Percentiles rank a stretch among this genome's conserved stretches.
Evolutionary conservation across 1,139 yeast species (phyloP).

Genomic region (Magnusiomyces tetraspermus): DNA sequence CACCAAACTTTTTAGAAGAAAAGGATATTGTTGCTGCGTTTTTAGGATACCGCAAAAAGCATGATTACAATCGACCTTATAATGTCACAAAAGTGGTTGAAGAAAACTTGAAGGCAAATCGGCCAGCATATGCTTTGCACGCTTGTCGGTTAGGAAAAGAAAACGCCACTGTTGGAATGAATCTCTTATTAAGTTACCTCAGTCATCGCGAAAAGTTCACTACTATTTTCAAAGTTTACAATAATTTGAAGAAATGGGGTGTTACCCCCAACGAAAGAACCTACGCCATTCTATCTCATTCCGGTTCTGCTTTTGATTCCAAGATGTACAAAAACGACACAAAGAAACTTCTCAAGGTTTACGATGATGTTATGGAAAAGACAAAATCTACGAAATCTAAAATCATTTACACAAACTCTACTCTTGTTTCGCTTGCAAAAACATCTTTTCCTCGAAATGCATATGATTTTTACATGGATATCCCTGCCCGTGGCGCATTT

Average conservation of each 20-base stretch:
- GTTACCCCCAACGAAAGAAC: constrained; percentile 12
- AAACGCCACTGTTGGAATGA: constrained; percentile 14
- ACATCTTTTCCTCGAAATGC: constrained; percentile 8
- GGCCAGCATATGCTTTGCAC: constrained; percentile 12
- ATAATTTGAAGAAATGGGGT: constrained; percentile 14
- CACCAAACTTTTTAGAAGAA: constrained; percentile 9
- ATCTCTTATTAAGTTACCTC: constrained; percentile 8
- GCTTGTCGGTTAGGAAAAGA: constrained; percentile 13
- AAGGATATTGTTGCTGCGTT: constrained; percentile 9
- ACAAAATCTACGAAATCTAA: constrained; percentile 6
- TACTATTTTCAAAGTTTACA: constrained; percentile 5
- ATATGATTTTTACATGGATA: constrained; percentile 11
- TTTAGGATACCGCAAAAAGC: constrained; percentile 7
- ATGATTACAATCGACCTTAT: constrained; percentile 10
- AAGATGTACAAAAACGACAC: constrained; percentile 4
- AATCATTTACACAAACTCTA: constrained; percentile 10
- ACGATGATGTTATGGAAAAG: constrained; percentile 8
- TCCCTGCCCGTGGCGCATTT: constrained; percentile 11
- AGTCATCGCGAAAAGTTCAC: constrained; percentile 3
- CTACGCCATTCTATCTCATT: constrained; percentile 7
- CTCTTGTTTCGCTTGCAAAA: constrained; percentile 9
- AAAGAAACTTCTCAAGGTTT: constrained; percentile 9
- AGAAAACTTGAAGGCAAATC: constrained; percentile 5
- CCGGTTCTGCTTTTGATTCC: neutral
- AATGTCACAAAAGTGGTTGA: constrained; percentile 11